phyloP scores from a whole-genome alignment of 495 filamentous ascomycete species.

The Astrothelium subdiscretum region DNA sequence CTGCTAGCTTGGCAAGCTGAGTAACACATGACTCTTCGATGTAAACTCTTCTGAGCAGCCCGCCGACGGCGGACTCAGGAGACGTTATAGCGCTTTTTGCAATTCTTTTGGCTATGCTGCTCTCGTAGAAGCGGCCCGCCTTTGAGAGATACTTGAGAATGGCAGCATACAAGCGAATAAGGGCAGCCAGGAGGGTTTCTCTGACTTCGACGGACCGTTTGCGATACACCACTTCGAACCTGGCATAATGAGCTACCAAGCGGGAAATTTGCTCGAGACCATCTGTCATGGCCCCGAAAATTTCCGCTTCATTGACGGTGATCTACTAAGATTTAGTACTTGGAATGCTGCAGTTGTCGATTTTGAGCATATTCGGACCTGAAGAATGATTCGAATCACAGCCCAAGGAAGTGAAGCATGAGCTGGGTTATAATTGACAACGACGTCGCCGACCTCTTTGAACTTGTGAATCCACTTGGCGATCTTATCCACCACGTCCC shows the following conservation, averaged over 20 bases:
- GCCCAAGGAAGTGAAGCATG: constrained; percentile 39
- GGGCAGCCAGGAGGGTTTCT: neutral
- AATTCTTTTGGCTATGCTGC: neutral
- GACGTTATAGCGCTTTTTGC: neutral
- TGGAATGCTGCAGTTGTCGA: neutral
- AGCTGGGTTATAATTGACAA: constrained; percentile 30
- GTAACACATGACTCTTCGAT: neutral
- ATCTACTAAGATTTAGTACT: neutral
- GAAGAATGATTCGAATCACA: constrained; percentile 32
- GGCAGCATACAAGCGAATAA: constrained; percentile 3
- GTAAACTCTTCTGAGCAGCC: neutral
- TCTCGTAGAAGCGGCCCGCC: constrained; percentile 3
- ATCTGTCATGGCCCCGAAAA: constrained; percentile 1
- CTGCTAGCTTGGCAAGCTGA: neutral
- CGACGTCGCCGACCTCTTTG: constrained; percentile 29
- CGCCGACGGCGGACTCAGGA: neutral
- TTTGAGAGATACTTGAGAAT: constrained; percentile 2
- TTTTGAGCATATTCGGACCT: constrained; percentile 14
- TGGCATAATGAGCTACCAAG: neutral
- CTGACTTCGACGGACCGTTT: neutral
- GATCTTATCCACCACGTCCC: constrained; percentile 32
- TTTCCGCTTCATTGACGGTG: neutral
- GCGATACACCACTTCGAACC: neutral
- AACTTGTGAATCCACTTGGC: constrained; percentile 31
- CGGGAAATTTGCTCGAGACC: neutral